Conservation (phyloP, 192 early-diverging fungal species). For the Linnemannia elongata region DNA sequence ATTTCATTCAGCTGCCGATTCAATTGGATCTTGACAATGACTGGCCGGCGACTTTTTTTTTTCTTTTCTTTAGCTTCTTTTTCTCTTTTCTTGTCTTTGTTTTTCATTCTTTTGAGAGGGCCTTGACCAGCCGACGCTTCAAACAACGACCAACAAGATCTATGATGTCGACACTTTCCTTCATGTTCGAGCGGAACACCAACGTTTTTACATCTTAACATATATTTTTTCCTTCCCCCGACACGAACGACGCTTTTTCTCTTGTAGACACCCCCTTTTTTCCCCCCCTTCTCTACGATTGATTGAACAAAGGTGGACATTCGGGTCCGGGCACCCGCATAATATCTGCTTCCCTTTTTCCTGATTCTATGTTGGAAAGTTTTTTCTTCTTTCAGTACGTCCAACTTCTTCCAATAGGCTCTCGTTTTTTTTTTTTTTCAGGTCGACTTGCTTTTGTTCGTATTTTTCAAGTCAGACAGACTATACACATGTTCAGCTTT, state of each 20-base stretch:
- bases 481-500: neutral
- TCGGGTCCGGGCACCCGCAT: neutral
- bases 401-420: neutral
- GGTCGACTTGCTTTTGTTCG: no score
- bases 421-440: neutral
- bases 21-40: no score
- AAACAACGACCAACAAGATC: neutral
- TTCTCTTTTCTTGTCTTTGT: neutral
- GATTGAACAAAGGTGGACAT: neutral
- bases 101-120: neutral
- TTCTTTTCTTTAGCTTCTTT: no score
- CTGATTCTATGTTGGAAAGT: neutral
- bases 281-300: no score
- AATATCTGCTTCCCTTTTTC: neutral
- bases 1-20: no score
- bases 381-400: neutral
- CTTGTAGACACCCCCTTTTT: neutral
- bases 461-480: neutral
- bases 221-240: neutral
- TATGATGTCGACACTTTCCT: neutral
- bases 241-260: neutral
- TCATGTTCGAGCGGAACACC: neutral
- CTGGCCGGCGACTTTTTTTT: no score
- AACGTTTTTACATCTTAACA: neutral
- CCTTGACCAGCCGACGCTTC: neutral